Percentiles rank a stretch among this genome's conserved stretches.
phyloP scores from a whole-genome alignment of 768 basidiomycete species.

The Rossbeevera mucosa region DNA sequence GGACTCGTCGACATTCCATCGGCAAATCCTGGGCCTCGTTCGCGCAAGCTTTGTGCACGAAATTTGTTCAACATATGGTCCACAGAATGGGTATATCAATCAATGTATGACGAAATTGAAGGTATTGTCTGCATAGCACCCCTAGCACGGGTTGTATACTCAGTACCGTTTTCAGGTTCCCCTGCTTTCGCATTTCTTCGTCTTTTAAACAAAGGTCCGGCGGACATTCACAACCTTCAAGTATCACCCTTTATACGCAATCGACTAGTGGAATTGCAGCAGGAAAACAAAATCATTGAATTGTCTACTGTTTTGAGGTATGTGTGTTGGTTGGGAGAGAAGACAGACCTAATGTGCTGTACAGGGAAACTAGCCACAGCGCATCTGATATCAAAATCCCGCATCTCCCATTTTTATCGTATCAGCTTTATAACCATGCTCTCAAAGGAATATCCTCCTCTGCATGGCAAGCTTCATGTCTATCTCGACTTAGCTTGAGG shows the following conservation, averaged over 20 bases:
- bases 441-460: slow-evolving; percentile 57
- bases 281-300: slow-evolving; percentile 39
- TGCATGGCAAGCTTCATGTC: slow-evolving; percentile 70
- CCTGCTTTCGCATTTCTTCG: slow-evolving; percentile 73
- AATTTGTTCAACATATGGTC: slow-evolving; percentile 90
- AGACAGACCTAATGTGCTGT: slow-evolving; percentile 7
- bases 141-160: background rate
- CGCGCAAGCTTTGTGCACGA: slow-evolving; percentile 51
- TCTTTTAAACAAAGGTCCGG: slow-evolving; percentile 56
- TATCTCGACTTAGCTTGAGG: slow-evolving; percentile 73
- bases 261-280: slow-evolving; percentile 44
- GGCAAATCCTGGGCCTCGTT: slow-evolving; percentile 43
- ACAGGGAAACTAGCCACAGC: slow-evolving; percentile 19
- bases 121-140: slow-evolving; percentile 36
- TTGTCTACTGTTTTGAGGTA: slow-evolving; percentile 44
- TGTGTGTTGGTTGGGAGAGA: slow-evolving; percentile 14
- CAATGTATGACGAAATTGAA: slow-evolving; percentile 52
- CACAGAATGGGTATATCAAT: slow-evolving; percentile 70
- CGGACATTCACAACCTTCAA: slow-evolving; percentile 62
- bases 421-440: slow-evolving; percentile 38
- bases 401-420: slow-evolving; percentile 21
- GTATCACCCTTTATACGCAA: slow-evolving; percentile 56
- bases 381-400: slow-evolving; percentile 17
- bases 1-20: slow-evolving; percentile 64
- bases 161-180: slow-evolving; percentile 38